A percentile compares a stretch with the other conserved stretches of the same genome.
These are phyloP conservation scores for Metschnikowia gelsemii DNA, from an alignment of 805 yeast species.

Conservation along the genomic window DNA sequence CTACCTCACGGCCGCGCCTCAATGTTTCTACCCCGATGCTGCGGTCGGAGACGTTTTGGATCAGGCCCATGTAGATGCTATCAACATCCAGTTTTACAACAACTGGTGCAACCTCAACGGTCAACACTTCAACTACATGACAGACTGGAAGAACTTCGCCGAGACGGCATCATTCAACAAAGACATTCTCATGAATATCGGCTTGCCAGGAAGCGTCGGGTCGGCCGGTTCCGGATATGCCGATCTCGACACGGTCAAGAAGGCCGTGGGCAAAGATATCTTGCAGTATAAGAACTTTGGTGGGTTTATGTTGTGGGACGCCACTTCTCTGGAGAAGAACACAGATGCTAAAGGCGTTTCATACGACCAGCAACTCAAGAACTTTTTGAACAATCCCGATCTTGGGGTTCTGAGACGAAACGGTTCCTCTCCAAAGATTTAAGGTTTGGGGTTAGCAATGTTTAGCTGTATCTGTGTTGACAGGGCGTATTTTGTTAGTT, in stretches of 20 bases:
- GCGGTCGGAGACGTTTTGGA: slow-evolving; percentile 32
- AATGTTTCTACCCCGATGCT: slow-evolving; percentile 86
- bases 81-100: slow-evolving; percentile 87
- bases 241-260: slow-evolving; percentile 22
- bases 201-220: slow-evolving; percentile 56
- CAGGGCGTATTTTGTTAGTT: too few relatives aligned
- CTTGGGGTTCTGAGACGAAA: neutral
- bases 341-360: slow-evolving; percentile 22
- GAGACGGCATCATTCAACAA: slow-evolving; percentile 59
- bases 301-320: slow-evolving; percentile 86
- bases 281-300: slow-evolving; percentile 43
- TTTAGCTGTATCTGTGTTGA: too few relatives aligned
- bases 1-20: slow-evolving; percentile 69
- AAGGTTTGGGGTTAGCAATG: neutral
- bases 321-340: slow-evolving; percentile 55
- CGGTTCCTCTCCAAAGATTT: neutral
- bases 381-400: slow-evolving; percentile 3
- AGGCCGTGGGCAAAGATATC: slow-evolving; percentile 15
- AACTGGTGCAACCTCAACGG: slow-evolving; percentile 56
- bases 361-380: slow-evolving; percentile 13
- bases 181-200: slow-evolving; percentile 67
- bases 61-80: slow-evolving; percentile 70
- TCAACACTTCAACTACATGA: slow-evolving; percentile 55
- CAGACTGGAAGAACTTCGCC: slow-evolving; percentile 67
- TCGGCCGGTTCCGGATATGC: slow-evolving; percentile 62